Evolutionary conservation across 1,284 basidiomycete genomes (phyloP), one percentile per base, ranked within the genome.

Genomic region (Ceratobasidium sp.): DNA sequence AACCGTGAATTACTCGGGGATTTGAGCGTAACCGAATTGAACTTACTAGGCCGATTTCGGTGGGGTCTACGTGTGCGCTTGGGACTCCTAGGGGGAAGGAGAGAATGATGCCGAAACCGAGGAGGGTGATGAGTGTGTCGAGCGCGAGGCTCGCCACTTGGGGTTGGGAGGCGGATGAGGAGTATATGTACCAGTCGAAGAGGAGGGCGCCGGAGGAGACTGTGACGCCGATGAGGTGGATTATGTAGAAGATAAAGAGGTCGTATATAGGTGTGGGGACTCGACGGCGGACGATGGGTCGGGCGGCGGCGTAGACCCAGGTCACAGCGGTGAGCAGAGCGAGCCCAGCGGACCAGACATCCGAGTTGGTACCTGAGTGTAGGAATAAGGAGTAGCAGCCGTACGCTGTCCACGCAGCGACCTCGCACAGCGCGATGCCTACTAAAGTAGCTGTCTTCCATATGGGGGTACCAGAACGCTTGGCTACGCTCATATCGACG

Each of bases 11-110:
- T n/a, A n/a, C n/a, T n/a, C n/a, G n/a, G n/a, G n/a, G n/a, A n/a
- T n/a, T n/a, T n/a, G n/a, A n/a, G n/a, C n/a, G n/a, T n/a, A n/a
- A n/a, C 73, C 30, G 26, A 30, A 38, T 28, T 41, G n/a, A 55
- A 70, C 64, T 11, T 47, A 67, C 64, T 50, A 2, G 28, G 32
- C 64, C 64, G 14, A 67, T 67, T 38, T 67, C 47, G n/a, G 32
- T 55, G 18, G 80, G 81, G 47, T 85, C 82, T 2, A 89, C 81
- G 14, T 79, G 76, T 13, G 78, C 79, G 75, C 86, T 87, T 1
- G 90, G 89, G 30, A 88, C 77, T 0, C 78, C 86, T 41, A 91
- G 75, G 0, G 90, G 90, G 85, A 90, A 91, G 9, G 78, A 80
- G 28, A 88, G 73, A 7, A 88, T 80, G 1, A 87, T 79, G 0